Base-by-base conservation (phyloP, 345 rosid genomes). In the Pistacia atlantica region DNA sequence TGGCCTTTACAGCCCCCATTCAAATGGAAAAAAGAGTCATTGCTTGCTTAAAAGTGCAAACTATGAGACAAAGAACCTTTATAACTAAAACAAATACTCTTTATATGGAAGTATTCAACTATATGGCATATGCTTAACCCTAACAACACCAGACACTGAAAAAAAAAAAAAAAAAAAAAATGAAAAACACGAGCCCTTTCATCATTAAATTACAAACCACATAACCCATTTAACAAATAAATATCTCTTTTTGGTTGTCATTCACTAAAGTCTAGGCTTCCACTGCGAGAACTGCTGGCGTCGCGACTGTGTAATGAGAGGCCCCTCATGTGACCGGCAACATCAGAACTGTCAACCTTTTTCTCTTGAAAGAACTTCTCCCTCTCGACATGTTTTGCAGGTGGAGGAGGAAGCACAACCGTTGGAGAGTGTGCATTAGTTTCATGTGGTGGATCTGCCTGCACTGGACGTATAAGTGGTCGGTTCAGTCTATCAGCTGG, bases 331-430 rank as follows among this genome's bases (percentile, higher is more conserved):
- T 90, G 97, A 73, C 88, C 92, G 87, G 87, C 75, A 66, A 86
- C 66, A 22, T 77, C 83, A 3, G 92, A 84, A 52, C 93, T 87
- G 28, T 91, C 98, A 3, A 74, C 84, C 83, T 86, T 93, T 75
- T 91, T 93, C 78, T 91, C 97, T 94, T 89, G 85, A 74, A 96
- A 96, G 85, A 92, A 96, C n/a, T 56, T 91, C 76, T 96, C 97
- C 97, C 99, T 89, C 83, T 96, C 98, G 9, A 86, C 11, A 31
- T 90, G 97, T 80, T 92, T 93, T 66, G 99, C 89, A 62, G 99
- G 98, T 12, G 99, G 99, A 7, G 99, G 99, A 13, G 99, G 99
- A 75, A 96, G 91, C 18, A 82, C 89, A 88, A 88, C 84, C 22
- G 88, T 71, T 22, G 90, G 90, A 28, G 82, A 79, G 64, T 88